Conservation (phyloP, 352 stramenopile genomes). For the Globisporangium takayamanum region DNA sequence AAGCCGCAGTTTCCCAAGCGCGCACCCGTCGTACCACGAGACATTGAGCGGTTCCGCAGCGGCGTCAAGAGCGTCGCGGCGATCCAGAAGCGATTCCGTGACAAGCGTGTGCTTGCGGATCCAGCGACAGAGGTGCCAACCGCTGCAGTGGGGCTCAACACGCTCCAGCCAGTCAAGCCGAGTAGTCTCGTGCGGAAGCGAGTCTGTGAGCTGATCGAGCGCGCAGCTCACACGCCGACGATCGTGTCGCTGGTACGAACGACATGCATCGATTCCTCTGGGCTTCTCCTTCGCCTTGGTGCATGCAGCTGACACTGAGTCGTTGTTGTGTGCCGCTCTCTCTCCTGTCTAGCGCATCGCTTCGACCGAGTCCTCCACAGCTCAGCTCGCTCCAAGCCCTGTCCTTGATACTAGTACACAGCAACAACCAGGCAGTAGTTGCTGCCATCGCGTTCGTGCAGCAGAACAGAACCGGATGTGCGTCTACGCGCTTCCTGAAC, state of each 20-base stretch:
- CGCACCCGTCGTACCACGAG: background rate
- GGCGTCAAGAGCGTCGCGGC: background rate
- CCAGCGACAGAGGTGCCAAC: too few species aligned
- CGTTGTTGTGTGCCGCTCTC: too few species aligned
- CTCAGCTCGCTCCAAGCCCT: too few species aligned
- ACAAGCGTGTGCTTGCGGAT: background rate
- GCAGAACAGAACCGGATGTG: too few species aligned
- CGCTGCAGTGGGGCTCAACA: background rate
- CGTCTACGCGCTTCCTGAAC: too few species aligned
- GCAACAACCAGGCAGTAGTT: too few species aligned
- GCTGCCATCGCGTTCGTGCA: too few species aligned
- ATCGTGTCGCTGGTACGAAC: slow-evolving; percentile 24
- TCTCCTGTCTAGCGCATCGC: too few species aligned
- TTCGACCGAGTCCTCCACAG: too few species aligned
- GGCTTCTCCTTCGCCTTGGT: background rate
- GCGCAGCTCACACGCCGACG: slow-evolving; percentile 8
- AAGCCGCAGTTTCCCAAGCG: slow-evolving; percentile 1
- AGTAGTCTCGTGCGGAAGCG: too few species aligned
- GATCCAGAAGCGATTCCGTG: slow-evolving; percentile 5
- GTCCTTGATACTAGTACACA: too few species aligned
- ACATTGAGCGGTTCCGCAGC: slow-evolving; percentile 4
- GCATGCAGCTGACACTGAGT: background rate
- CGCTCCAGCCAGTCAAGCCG: background rate
- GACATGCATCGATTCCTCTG: background rate
- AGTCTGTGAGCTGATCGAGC: slow-evolving; percentile 8